Percentiles rank a stretch among this genome's conserved stretches.
Evolutionary conservation across 768 basidiomycete genomes (phyloP).

Genomic region (Leccinum broughii): DNA sequence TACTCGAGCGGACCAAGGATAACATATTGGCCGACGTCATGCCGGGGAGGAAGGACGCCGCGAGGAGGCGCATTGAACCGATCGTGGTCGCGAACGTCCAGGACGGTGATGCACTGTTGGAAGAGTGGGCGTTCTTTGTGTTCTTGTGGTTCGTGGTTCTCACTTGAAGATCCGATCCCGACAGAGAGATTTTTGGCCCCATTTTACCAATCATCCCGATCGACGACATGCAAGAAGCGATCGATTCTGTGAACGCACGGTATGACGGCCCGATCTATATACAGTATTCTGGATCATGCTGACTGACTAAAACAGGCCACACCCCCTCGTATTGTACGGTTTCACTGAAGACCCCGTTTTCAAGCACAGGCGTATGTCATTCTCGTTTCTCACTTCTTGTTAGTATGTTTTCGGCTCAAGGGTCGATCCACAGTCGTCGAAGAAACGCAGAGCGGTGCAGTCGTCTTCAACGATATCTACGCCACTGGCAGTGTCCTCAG

Average conservation of each 20-base stretch:
- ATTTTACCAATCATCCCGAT: constrained; percentile 64
- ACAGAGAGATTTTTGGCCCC: constrained; percentile 75
- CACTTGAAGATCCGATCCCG: background rate
- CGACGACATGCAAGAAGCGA: constrained; percentile 52
- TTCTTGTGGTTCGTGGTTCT: background rate
- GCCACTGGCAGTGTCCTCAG: no score
- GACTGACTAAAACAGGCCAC: constrained; percentile 39
- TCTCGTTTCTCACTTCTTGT: background rate
- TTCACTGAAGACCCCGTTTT: constrained; percentile 52
- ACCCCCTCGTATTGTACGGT: constrained; percentile 62
- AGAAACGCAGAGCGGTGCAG: constrained; percentile 55
- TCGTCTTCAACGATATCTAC: constrained; percentile 55
- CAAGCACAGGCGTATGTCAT: constrained; percentile 40
- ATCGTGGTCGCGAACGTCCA: constrained; percentile 59
- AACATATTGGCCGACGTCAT: constrained; percentile 51
- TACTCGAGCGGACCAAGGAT: constrained; percentile 58
- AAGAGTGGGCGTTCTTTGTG: constrained; percentile 42
- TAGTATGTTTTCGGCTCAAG: constrained; percentile 1
- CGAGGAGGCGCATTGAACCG: constrained; percentile 51
- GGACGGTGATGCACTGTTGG: constrained; percentile 57
- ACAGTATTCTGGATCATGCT: background rate
- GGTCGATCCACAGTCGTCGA: constrained; percentile 43
- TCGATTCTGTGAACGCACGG: constrained; percentile 55
- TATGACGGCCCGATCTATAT: constrained; percentile 25
- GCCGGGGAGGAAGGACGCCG: constrained; percentile 37